Base-by-base conservation (phyloP, 257 asterid species). In the Ehretia macrophylla region DNA sequence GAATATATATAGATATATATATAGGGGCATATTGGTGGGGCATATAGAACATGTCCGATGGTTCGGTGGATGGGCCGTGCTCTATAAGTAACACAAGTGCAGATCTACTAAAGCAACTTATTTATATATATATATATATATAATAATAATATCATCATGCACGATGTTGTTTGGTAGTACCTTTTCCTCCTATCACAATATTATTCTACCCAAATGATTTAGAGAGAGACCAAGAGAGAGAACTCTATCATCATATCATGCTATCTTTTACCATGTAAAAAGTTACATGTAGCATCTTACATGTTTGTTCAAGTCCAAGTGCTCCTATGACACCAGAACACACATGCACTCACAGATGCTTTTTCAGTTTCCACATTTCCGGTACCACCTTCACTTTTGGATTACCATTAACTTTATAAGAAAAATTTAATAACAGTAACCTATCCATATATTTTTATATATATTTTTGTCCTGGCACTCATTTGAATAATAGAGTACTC, bases 141-240 rank as follows among this genome's bases (percentile, higher is more conserved):
- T 58, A 58, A 51, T 50, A 40, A 19, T 53, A 16, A 42, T 59
- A 22, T 46, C n/a, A n/a, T n/a, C n/a, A 56, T 42, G 13, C 53
- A 20, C 59, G 21, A 18, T 57, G 14, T 58, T 66, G 21, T 44
- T 10, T 59, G n/a, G 58, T 51, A 44, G 62, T 40, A 17, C 18
- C 53, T 22, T 64, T n/a, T 19, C 37, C 59, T 35, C 61, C 64
- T 35, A 63, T 56, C 27, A 39, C 62, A 38, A 47, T 49, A 58
- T 63, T 46, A 67, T 68, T 54, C 72, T 23, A 20, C 51, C 42
- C 62, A 55, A 66, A 65, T 60, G 52, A 55, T 65, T 60, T 45
- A 35, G 32, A 55, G 49, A 38, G 18, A 54, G 32, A 48, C 4
- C 3, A 6, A 27, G 35, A 27, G 35, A 27, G 35, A 27, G 35